Base-by-base conservation (phyloP, 257 asterid species). In the Paraleonurus japonicus region DNA sequence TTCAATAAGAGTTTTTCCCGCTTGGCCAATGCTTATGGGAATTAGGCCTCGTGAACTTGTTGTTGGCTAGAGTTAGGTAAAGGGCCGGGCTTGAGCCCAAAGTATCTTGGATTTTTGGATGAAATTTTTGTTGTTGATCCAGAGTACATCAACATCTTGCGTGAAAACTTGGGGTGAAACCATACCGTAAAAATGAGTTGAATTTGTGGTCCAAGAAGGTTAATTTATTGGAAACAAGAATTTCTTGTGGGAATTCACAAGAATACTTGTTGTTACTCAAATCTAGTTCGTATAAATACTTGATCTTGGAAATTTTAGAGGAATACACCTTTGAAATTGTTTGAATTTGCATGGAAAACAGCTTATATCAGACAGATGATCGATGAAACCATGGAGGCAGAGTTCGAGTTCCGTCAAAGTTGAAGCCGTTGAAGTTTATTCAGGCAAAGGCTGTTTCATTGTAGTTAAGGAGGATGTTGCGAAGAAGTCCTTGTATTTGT, bases 151-250 rank as follows among this genome's bases (percentile, higher is more conserved):
- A 30, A 80, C 69, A n/a, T 70, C 74, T 48, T 63, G 76, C 66
- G 3, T 64, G 83, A 79, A 80, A 3, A 69, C 45, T 41, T 69
- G 67, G 6, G 81, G 69, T 8, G 81, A 81, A 17, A 80, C 68
- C 35, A 19, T 1, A 13, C 84, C 81, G 0, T n/a, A 59, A 45
- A 23, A 80, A 73, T 0, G 54, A 19, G 51, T 80, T 80, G 74
- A 76, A 80, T 53, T 77, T 37, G 6, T 76, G 75, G 77, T 80
- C 84, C 54, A 80, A 50, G 66, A 76, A 80, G 0, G 76, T 79
- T 3, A 79, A 58, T 22, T 79, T 65, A 17, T 69, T 78, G 70
- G 70, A 61, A 7, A 47, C 55, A 16, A 79, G 79, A 37, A 79
- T 30, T 20, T 69, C 41, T 3, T 64, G 27, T 0, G 83, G 80